These are phyloP conservation scores for Nyssa sinensis DNA, from an alignment of 148 eudicot genomes.

Conservation along the genomic window DNA sequence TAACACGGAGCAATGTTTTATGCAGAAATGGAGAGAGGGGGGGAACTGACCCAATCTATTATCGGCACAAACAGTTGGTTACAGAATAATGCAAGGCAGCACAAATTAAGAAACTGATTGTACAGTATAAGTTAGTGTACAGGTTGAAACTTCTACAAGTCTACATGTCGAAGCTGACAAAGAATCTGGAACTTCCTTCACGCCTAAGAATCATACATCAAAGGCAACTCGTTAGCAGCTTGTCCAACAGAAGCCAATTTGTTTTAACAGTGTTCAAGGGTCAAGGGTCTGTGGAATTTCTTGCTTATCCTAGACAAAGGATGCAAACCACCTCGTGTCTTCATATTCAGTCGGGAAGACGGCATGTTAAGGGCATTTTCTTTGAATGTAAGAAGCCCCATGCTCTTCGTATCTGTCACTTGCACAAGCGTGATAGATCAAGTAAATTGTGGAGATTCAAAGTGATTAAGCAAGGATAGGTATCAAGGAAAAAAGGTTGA, in stretches of 20 bases:
- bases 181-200: constrained; percentile 1
- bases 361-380: constrained; percentile 72
- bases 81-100: no score
- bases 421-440: not conserved
- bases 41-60: no score
- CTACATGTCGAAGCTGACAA: constrained; percentile 8
- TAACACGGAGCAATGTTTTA: not conserved
- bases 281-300: not conserved
- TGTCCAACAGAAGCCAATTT: not conserved
- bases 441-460: not conserved
- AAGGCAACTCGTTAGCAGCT: not conserved
- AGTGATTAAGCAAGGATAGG: not conserved
- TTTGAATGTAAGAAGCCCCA: constrained; percentile 83
- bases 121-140: not conserved
- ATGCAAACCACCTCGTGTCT: no score
- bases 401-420: constrained; percentile 85
- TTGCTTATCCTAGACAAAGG: no score
- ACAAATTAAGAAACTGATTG: not conserved
- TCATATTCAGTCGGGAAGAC: not conserved
- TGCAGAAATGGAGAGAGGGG: not conserved
- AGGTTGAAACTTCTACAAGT: not conserved
- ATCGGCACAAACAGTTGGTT: no score
- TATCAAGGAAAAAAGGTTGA: not conserved
- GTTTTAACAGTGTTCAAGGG: not conserved
- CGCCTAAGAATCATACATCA: not conserved